Percentiles rank a stretch among this genome's conserved stretches.
Evolutionary conservation across 352 stramenopile genomes (phyloP).

Genomic region (Pythium scleroteichum): DNA sequence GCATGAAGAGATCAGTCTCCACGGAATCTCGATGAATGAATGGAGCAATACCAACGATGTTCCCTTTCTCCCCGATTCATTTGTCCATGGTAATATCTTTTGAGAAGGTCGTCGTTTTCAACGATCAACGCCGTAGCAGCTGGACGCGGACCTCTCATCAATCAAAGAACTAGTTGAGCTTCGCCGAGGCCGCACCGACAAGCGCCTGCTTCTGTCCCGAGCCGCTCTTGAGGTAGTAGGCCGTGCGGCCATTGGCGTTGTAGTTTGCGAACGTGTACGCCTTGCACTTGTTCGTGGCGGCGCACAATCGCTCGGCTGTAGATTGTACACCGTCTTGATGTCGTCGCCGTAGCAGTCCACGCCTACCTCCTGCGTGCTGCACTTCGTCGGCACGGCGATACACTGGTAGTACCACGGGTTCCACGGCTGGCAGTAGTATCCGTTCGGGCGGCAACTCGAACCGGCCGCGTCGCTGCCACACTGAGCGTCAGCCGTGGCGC

Average conservation of each 20-base stretch:
- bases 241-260: slow-evolving; percentile 22
- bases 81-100: no score
- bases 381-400: slow-evolving; percentile 38
- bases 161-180: neutral
- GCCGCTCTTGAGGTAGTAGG: slow-evolving; percentile 27
- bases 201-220: neutral
- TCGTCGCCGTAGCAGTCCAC: slow-evolving; percentile 41
- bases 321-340: slow-evolving; percentile 34
- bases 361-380: slow-evolving; percentile 35
- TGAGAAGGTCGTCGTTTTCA: no score
- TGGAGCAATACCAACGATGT: no score
- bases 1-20: no score
- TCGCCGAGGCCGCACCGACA: neutral
- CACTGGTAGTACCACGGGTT: slow-evolving; percentile 48
- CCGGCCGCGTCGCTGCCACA: slow-evolving; percentile 24
- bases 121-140: no score
- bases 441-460: slow-evolving; percentile 33
- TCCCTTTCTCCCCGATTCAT: no score
- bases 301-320: slow-evolving; percentile 33
- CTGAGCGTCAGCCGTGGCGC: slow-evolving; percentile 1
- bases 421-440: slow-evolving; percentile 48
- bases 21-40: no score
- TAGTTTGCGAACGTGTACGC: slow-evolving; percentile 53
- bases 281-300: slow-evolving; percentile 34
- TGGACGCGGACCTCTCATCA: no score